Conservation (phyloP, 2,329 filamentous ascomycete genomes). For the Ophiocordyceps sinensis region DNA sequence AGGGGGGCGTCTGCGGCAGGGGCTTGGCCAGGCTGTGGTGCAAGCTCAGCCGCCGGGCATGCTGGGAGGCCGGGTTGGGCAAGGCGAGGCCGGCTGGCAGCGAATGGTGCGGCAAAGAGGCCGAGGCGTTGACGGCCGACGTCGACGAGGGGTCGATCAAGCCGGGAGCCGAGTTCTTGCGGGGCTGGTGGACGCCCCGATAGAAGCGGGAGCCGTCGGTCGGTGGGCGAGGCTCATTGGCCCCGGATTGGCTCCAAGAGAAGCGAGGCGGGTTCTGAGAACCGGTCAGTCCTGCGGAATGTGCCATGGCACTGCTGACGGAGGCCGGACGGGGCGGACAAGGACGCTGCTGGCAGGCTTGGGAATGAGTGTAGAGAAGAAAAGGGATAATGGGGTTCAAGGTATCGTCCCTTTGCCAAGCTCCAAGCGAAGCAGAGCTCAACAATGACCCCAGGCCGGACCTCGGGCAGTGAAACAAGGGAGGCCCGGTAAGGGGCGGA, state of each 20-base stretch:
- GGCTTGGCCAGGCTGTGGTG: slow-evolving; percentile 45
- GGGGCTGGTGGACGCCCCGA: slow-evolving; percentile 32
- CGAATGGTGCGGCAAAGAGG: too few species aligned
- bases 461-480: too few species aligned
- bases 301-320: slow-evolving; percentile 10
- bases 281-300: slow-evolving; percentile 15
- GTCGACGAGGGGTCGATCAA: slow-evolving; percentile 15
- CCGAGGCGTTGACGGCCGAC: neutral
- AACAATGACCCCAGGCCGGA: too few species aligned
- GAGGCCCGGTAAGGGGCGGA: too few species aligned
- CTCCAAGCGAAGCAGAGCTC: too few species aligned
- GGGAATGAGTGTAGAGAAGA: neutral
- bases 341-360: neutral
- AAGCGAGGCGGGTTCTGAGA: slow-evolving; percentile 16
- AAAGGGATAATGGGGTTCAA: neutral
- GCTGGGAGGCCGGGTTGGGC: slow-evolving; percentile 18
- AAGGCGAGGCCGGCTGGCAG: slow-evolving; percentile 6
- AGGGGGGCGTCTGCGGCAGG: slow-evolving; percentile 33
- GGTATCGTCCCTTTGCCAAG: too few species aligned
- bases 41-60: slow-evolving; percentile 39
- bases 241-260: slow-evolving; percentile 29
- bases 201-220: slow-evolving; percentile 32
- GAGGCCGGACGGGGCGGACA: neutral
- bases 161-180: slow-evolving; percentile 28
- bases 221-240: slow-evolving; percentile 21